These are phyloP conservation scores for Aspergillus arachidicola DNA, from an alignment of 2,329 filamentous ascomycete species.

Conservation along the genomic window DNA sequence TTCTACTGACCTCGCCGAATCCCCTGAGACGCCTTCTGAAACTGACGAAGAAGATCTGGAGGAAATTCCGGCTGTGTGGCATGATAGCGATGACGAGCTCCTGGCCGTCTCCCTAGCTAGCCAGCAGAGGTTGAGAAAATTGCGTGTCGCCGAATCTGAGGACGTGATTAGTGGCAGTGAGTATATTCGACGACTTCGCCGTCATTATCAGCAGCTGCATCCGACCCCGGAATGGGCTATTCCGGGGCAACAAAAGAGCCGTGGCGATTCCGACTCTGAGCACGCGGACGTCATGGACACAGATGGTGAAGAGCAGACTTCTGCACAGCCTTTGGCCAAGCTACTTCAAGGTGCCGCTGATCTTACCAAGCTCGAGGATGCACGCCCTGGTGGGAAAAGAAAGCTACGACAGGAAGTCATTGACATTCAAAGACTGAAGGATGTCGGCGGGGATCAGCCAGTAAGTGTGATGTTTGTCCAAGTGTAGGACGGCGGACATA, in stretches of 20 bases:
- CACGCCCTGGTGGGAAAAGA: constrained; percentile 59
- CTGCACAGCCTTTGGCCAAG: constrained; percentile 74
- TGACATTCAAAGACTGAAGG: constrained; percentile 85
- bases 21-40: constrained; percentile 43
- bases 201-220: constrained; percentile 69
- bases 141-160: constrained; percentile 78
- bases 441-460: constrained; percentile 77
- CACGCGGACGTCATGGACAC: constrained; percentile 59
- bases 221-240: constrained; percentile 65
- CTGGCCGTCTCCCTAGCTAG: constrained; percentile 79
- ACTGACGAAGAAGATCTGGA: constrained; percentile 38
- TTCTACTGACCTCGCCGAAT: constrained; percentile 31
- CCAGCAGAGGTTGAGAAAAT: constrained; percentile 75
- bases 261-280: constrained; percentile 42
- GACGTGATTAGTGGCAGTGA: constrained; percentile 85
- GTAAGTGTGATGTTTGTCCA: constrained; percentile 41
- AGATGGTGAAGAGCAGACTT: constrained; percentile 62
- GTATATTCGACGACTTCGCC: constrained; percentile 77
- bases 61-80: constrained; percentile 62
- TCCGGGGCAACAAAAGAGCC: constrained; percentile 48
- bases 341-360: constrained; percentile 75
- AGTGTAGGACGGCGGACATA: not conserved
- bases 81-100: constrained; percentile 93
- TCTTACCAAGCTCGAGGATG: constrained; percentile 58
- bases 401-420: constrained; percentile 84